Conservation (phyloP, 257 asterid genomes). For the Hygrophila difformis region DNA sequence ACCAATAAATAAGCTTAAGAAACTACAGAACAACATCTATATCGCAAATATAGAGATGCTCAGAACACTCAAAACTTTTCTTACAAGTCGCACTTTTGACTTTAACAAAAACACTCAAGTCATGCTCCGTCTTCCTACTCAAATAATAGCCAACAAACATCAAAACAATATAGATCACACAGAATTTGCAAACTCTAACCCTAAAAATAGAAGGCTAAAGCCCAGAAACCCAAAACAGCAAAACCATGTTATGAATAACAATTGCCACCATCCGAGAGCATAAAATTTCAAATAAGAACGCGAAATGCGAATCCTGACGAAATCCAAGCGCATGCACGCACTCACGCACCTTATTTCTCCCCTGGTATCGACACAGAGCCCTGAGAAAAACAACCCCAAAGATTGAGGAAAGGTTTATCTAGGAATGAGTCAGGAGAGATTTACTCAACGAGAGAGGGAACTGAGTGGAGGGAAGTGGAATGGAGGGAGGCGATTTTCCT, state of each 20-base stretch:
- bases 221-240: background rate
- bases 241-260: slow-evolving; percentile 1
- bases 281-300: background rate
- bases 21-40: background rate
- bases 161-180: background rate
- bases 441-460: slow-evolving; percentile 13
- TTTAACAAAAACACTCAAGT: no score
- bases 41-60: background rate
- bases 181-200: slow-evolving; percentile 10
- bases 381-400: background rate
- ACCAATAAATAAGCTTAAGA: background rate
- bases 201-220: slow-evolving; percentile 8
- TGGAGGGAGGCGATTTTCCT: background rate
- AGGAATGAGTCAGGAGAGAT: background rate
- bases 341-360: slow-evolving; percentile 12
- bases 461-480: slow-evolving; percentile 11
- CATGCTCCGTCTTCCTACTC: no score
- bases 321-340: slow-evolving; percentile 12
- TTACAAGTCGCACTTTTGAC: no score
- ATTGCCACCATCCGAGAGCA: slow-evolving; percentile 10
- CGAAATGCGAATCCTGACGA: slow-evolving; percentile 6
- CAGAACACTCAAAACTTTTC: no score
- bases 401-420: background rate
- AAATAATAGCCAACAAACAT: no score
- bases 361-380: background rate